Evolutionary conservation across 148 eudicot genomes (phyloP).

Genomic region (Fagopyrum esculentum): DNA sequence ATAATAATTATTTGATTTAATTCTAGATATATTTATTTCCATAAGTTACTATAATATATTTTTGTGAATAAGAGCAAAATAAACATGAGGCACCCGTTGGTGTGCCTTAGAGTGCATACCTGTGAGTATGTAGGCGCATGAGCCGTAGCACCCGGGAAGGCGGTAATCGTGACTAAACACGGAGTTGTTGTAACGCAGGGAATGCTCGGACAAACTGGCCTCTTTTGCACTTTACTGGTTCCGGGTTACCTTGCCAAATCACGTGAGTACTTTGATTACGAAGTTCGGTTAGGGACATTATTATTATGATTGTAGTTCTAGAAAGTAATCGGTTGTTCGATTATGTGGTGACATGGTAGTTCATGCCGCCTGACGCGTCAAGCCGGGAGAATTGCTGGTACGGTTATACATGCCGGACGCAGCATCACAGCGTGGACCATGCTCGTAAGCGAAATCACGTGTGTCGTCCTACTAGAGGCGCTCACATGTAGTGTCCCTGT

Average conservation of each 20-base stretch:
- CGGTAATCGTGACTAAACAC: background rate
- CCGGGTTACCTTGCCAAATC: conserved; percentile 61
- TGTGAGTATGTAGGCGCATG: too few species aligned
- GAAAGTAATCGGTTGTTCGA: background rate
- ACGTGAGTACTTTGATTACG: conserved; percentile 32
- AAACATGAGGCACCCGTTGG: too few species aligned
- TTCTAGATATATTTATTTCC: too few species aligned
- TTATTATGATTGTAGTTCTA: background rate
- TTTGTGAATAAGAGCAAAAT: too few species aligned
- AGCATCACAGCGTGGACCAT: conserved; percentile 70
- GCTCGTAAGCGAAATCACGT: conserved; percentile 84
- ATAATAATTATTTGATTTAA: too few species aligned
- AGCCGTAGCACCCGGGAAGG: too few species aligned
- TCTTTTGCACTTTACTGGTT: conserved; percentile 92
- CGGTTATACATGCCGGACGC: conserved; percentile 81
- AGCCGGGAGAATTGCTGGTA: conserved; percentile 85
- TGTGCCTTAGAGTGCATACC: too few species aligned
- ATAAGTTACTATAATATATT: too few species aligned
- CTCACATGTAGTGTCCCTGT: conserved; percentile 12
- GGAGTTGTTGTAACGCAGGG: conserved; percentile 40
- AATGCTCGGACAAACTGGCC: conserved; percentile 69
- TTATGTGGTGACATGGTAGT: conserved; percentile 22
- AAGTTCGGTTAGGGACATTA: background rate
- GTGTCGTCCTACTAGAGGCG: conserved; percentile 81
- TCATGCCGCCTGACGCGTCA: conserved; percentile 52